phyloP scores from a whole-genome alignment of 495 filamentous ascomycete genomes.

The Friedmanniomyces endolithicus region DNA sequence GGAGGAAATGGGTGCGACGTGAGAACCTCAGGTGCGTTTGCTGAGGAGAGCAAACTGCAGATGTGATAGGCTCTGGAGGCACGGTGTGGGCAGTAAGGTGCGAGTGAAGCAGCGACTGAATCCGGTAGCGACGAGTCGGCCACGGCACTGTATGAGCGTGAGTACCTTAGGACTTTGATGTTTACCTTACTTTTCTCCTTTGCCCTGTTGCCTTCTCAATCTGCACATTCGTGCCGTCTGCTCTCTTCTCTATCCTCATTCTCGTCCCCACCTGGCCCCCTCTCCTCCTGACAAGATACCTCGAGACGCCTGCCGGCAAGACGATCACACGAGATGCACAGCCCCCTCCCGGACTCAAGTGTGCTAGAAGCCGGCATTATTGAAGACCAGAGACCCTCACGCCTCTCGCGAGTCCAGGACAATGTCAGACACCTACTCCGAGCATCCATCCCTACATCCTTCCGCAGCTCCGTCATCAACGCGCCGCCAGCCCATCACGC shows the following conservation, averaged over 20 bases:
- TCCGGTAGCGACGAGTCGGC: background rate
- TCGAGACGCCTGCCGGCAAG: background rate
- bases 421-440: conserved; percentile 20
- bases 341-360: conserved; percentile 17
- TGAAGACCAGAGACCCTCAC: conserved; percentile 15
- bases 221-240: background rate
- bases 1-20: background rate
- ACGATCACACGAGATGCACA: conserved; percentile 7
- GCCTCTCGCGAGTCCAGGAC: conserved; percentile 20
- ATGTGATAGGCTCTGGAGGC: background rate
- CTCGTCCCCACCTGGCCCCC: background rate
- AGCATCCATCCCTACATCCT: conserved; percentile 1
- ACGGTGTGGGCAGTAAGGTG: background rate
- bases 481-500: background rate
- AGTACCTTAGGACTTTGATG: too few species aligned
- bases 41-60: background rate
- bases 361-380: conserved; percentile 19
- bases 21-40: background rate
- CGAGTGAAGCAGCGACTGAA: background rate
- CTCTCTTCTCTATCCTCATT: background rate
- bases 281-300: background rate
- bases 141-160: background rate
- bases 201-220: background rate
- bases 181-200: too few species aligned
- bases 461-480: conserved; percentile 2